Percentiles rank a stretch among this genome's conserved stretches.
These are phyloP conservation scores for Panicum virgatum DNA, from an alignment of 202 grass and related monocot genomes.

Conservation along the genomic window DNA sequence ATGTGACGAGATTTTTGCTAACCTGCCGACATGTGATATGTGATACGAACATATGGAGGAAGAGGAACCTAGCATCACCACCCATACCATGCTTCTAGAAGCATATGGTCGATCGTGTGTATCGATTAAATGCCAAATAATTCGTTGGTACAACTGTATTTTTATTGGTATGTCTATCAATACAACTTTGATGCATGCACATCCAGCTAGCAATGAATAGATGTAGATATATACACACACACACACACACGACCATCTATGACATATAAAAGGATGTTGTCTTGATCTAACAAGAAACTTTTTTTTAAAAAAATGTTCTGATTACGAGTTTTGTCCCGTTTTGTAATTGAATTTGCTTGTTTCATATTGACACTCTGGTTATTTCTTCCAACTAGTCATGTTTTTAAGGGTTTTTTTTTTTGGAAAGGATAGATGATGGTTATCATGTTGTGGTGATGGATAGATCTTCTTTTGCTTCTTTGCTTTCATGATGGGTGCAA, in stretches of 20 bases:
- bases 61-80: conserved; percentile 35
- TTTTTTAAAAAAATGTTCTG: not conserved
- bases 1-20: conserved; percentile 52
- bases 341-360: not conserved
- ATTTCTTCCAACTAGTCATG: not conserved
- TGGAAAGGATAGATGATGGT: not conserved
- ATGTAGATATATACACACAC: not conserved
- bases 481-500: conserved; percentile 48
- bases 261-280: not conserved
- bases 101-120: conserved; percentile 19
- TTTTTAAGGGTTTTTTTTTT: not conserved
- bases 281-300: conserved; percentile 2
- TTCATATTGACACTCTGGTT: not conserved
- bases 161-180: conserved; percentile 23
- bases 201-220: not conserved
- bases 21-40: conserved; percentile 43
- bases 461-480: conserved; percentile 20
- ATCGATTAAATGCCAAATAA: conserved; percentile 42
- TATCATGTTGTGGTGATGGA: conserved; percentile 19
- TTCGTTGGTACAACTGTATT: conserved; percentile 30
- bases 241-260: not conserved
- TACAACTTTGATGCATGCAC: conserved; percentile 15
- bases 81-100: conserved; percentile 46
- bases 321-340: not conserved
- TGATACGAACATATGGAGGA: conserved; percentile 35